These are phyloP conservation scores for Cryphonectria naterciae DNA, from an alignment of 2,329 filamentous ascomycete species.

Conservation along the genomic window DNA sequence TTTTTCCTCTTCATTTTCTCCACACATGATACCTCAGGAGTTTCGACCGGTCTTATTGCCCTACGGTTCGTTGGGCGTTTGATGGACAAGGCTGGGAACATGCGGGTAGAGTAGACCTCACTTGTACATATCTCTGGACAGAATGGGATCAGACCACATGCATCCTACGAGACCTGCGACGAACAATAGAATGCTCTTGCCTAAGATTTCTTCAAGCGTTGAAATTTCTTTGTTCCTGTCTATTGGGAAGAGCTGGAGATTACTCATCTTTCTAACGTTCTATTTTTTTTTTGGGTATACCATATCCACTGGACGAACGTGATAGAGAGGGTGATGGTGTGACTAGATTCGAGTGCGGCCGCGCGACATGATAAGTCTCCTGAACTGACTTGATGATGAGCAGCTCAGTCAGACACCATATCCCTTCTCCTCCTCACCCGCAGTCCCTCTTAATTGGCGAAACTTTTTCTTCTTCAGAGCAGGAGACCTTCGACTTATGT, in stretches of 20 bases:
- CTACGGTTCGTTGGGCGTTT: constrained; percentile 4
- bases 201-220: neutral
- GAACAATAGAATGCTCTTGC: neutral
- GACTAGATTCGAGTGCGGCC: neutral
- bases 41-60: neutral
- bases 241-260: neutral
- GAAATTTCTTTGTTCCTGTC: neutral
- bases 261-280: neutral
- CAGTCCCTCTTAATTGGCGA: neutral
- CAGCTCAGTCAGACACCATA: neutral
- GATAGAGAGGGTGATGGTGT: neutral
- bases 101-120: constrained; percentile 12
- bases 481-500: neutral
- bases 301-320: neutral
- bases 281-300: neutral
- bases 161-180: neutral
- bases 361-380: neutral
- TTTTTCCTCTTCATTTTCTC: constrained; percentile 20
- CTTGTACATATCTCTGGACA: constrained; percentile 21
- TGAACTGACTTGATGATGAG: neutral
- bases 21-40: constrained; percentile 30
- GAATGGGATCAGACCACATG: neutral
- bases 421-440: no score
- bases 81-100: constrained; percentile 5
- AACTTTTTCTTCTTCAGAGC: neutral